A percentile compares a stretch with the other conserved stretches of the same genome.
Conservation (phyloP, 768 basidiomycete genomes). For the Trametes cubensis region DNA sequence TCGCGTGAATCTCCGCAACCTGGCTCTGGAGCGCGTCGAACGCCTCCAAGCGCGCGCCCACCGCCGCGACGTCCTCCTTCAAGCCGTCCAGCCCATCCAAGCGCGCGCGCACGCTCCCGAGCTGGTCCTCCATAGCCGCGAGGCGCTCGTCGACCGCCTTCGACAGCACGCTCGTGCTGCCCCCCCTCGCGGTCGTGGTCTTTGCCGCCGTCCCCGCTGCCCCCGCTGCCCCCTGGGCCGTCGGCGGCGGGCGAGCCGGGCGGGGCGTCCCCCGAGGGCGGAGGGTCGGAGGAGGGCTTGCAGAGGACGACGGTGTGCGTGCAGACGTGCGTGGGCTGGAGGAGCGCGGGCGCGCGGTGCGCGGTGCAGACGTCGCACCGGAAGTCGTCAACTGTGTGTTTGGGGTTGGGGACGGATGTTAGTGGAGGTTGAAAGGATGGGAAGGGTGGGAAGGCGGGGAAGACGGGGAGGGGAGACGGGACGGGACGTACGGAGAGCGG, state of each 20-base stretch:
- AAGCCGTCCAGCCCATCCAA: background rate
- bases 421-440: background rate
- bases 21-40: no score
- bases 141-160: conserved; percentile 3
- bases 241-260: no score
- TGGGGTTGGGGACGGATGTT: no score
- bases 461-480: background rate
- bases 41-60: no score
- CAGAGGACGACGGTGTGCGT: conserved; percentile 16
- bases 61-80: background rate
- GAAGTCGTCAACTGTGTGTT: conserved; percentile 8
- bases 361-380: conserved; percentile 1
- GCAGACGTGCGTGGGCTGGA: conserved; percentile 8
- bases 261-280: background rate
- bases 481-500: conserved; percentile 3
- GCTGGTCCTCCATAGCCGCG: conserved; percentile 6
- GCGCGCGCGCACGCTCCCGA: conserved; percentile 3
- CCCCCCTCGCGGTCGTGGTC: no score
- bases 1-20: no score
- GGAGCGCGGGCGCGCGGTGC: background rate
- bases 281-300: background rate
- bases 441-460: no score
- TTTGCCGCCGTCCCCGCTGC: no score
- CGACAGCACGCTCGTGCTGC: no score
- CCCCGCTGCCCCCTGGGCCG: no score